Conservation (phyloP, 2,329 filamentous ascomycete species). For the Penicillium rolfsii region DNA sequence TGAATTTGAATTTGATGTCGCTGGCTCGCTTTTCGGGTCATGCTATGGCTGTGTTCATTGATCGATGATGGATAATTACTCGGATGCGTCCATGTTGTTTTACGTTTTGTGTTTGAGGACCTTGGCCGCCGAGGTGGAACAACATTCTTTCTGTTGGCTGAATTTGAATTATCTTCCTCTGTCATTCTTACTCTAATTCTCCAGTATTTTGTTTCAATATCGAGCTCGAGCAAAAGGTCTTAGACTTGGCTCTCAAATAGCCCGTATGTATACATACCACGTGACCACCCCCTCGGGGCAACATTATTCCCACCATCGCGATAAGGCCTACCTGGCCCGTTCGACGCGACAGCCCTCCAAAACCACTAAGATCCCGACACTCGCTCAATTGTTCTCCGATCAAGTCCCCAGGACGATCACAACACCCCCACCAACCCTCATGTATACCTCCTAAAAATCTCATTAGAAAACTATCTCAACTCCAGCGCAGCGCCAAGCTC, state of each 20-base stretch:
- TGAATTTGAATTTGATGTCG: constrained; percentile 4
- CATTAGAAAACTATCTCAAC: neutral
- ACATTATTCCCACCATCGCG: constrained; percentile 26
- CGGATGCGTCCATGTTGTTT: neutral
- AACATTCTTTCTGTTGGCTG: neutral
- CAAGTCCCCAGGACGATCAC: neutral
- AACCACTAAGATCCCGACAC: neutral
- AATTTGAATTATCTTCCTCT: neutral
- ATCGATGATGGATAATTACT: constrained; percentile 2
- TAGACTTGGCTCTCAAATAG: neutral
- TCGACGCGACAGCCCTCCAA: constrained; percentile 11
- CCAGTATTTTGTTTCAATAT: neutral
- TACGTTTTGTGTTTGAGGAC: constrained; percentile 1
- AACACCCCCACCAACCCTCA: constrained; percentile 11
- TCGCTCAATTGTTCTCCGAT: neutral
- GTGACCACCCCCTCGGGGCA: constrained; percentile 24
- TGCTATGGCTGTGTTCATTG: neutral
- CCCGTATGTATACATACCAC: constrained; percentile 14
- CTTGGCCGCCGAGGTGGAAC: constrained; percentile 1
- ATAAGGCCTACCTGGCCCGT: constrained; percentile 27
- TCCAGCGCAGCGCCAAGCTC: constrained; percentile 7
- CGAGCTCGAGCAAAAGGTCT: neutral
- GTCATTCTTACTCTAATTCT: neutral
- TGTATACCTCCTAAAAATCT: constrained; percentile 10
- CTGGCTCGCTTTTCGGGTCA: neutral